phyloP scores from a whole-genome alignment of 164 flowering plant genomes.

The Vitis amurensis region DNA sequence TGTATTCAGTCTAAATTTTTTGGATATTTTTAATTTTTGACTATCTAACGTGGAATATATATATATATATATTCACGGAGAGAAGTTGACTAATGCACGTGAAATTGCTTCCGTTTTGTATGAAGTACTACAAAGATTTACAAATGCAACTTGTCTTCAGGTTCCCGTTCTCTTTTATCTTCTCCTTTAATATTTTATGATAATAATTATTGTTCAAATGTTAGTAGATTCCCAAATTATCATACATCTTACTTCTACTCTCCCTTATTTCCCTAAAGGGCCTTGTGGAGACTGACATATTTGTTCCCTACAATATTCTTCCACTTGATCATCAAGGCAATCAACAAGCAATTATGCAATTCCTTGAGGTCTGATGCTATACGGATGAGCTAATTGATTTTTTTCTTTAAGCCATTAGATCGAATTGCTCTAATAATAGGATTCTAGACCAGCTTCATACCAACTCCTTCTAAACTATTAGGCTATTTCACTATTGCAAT shows the following conservation, averaged over 20 bases:
- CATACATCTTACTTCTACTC: not conserved
- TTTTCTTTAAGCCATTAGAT: constrained; percentile 7
- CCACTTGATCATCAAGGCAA: constrained; percentile 81
- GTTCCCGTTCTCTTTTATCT: constrained; percentile 24
- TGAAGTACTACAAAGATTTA: constrained; percentile 62
- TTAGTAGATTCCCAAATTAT: not conserved
- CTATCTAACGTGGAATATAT: not conserved
- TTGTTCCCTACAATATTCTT: constrained; percentile 77
- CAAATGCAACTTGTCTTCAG: constrained; percentile 58
- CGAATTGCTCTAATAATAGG: not conserved
- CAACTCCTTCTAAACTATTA: not conserved
- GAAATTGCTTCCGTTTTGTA: constrained; percentile 69
- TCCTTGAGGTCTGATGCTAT: constrained; percentile 70
- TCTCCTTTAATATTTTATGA: not conserved
- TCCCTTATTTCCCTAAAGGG: constrained; percentile 27
- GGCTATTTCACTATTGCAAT: not conserved
- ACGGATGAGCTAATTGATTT: not conserved
- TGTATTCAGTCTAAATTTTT: not conserved
- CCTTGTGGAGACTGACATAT: constrained; percentile 48
- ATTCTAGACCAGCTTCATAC: not conserved
- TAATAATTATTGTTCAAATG: not conserved
- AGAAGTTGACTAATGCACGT: constrained; percentile 52
- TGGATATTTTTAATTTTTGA: not conserved
- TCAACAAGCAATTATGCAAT: constrained; percentile 83
- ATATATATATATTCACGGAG: constrained; percentile 35